Percentiles rank a stretch among this genome's conserved stretches.
phyloP scores from a whole-genome alignment of 2,329 filamentous ascomycete species.

The Helminthosporium solani region DNA sequence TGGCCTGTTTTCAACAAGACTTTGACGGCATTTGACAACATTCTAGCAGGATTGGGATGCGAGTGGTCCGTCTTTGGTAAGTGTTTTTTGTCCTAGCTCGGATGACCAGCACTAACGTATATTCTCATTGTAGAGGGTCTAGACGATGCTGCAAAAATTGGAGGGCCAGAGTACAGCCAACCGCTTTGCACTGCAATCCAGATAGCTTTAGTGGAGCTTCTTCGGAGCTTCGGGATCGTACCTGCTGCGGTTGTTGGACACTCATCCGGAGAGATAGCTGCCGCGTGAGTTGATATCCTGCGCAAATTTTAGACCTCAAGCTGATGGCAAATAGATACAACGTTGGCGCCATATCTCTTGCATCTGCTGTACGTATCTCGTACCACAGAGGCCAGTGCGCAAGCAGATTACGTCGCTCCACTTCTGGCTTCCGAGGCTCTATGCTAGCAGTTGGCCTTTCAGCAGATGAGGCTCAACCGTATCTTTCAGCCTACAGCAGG shows the following conservation, averaged over 20 bases:
- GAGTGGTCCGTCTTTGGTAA: slow-evolving; percentile 1
- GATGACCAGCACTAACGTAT: background rate
- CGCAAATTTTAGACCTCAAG: too few species aligned
- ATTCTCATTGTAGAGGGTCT: background rate
- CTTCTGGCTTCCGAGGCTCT: too few species aligned
- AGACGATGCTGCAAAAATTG: slow-evolving; percentile 13
- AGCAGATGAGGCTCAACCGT: background rate
- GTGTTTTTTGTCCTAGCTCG: background rate
- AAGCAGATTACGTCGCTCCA: background rate
- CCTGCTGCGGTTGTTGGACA: slow-evolving; percentile 18
- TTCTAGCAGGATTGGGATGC: background rate
- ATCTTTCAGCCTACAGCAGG: background rate
- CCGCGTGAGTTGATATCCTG: slow-evolving; percentile 6
- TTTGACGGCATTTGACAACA: background rate
- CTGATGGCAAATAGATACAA: slow-evolving; percentile 3
- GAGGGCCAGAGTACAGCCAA: slow-evolving; percentile 14
- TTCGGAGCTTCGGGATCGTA: slow-evolving; percentile 10
- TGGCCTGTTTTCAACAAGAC: slow-evolving; percentile 1
- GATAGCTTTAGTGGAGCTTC: slow-evolving; percentile 18
- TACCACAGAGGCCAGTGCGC: slow-evolving; percentile 1
- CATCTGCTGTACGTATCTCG: background rate
- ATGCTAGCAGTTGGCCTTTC: background rate
- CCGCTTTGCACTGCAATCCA: slow-evolving; percentile 19
- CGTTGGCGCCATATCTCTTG: background rate
- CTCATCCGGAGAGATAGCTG: slow-evolving; percentile 24